Conservation (phyloP, 116 monocot genomes). For the Iris pallida region DNA sequence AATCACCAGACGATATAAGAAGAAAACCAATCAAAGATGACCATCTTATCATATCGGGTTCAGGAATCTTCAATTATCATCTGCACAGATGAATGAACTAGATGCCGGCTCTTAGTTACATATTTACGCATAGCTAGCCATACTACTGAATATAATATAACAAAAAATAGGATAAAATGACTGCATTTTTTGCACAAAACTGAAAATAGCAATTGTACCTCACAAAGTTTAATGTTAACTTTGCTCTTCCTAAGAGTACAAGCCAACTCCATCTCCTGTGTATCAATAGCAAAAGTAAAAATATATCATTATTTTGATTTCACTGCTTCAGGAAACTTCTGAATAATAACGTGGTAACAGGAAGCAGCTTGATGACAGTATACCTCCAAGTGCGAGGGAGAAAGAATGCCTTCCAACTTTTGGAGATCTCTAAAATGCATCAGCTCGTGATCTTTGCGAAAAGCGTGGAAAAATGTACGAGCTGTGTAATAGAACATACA, state of each 20-base stretch:
- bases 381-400: constrained; percentile 94
- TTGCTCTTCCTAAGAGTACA: constrained; percentile 73
- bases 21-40: background rate
- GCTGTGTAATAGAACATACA: constrained; percentile 32
- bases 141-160: too few relatives aligned
- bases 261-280: constrained; percentile 95
- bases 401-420: constrained; percentile 95
- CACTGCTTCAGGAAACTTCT: background rate
- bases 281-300: background rate
- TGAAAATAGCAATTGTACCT: constrained; percentile 38
- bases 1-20: too few relatives aligned
- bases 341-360: constrained; percentile 2
- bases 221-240: constrained; percentile 88
- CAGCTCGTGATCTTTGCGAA: constrained; percentile 93
- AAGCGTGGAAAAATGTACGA: constrained; percentile 75
- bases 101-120: too few relatives aligned
- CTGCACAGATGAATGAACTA: background rate
- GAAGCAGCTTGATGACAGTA: background rate
- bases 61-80: background rate
- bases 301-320: background rate
- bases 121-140: too few relatives aligned
- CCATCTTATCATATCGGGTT: background rate
- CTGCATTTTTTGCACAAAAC: too few relatives aligned
- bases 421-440: constrained; percentile 94
- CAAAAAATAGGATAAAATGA: too few relatives aligned